phyloP scores from a whole-genome alignment of 2,329 filamentous ascomycete genomes.

The Lasiodiplodia gonubiensis region DNA sequence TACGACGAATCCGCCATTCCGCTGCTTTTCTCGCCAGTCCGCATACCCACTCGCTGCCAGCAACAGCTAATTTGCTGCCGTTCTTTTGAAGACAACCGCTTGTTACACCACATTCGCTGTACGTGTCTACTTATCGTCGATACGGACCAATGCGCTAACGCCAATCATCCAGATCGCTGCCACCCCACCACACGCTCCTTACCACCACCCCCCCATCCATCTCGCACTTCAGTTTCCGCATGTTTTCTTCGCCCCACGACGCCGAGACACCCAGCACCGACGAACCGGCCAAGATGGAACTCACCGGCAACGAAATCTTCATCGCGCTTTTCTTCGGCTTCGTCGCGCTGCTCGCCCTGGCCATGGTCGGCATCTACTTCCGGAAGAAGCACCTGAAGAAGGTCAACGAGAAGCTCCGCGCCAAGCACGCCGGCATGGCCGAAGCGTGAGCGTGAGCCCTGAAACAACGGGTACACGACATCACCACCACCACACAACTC shows the following conservation, averaged over 20 bases:
- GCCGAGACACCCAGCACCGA: not conserved
- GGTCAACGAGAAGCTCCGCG: slow-evolving; percentile 5
- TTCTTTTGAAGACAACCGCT: not conserved
- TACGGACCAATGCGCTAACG: not conserved
- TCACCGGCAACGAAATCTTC: slow-evolving; percentile 13
- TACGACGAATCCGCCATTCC: not conserved
- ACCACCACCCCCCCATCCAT: not conserved
- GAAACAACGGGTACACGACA: not conserved
- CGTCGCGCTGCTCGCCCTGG: not conserved
- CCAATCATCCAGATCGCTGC: not conserved
- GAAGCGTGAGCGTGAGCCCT: slow-evolving; percentile 3
- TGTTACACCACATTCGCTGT: not conserved
- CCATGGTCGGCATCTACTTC: slow-evolving; percentile 15
- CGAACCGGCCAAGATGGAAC: not conserved
- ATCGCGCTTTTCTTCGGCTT: slow-evolving; percentile 10
- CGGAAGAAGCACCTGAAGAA: slow-evolving; percentile 13
- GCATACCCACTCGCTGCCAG: not conserved
- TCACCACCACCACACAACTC: not conserved
- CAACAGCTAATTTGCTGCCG: slow-evolving; percentile 11
- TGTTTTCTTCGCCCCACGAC: too few relatives aligned
- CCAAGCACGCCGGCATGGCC: not conserved
- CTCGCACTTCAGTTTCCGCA: not conserved
- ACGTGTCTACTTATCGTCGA: too few relatives aligned
- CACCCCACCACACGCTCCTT: not conserved
- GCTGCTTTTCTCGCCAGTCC: not conserved